These are phyloP conservation scores for Stenocarpella maydis DNA, from an alignment of 2,329 filamentous ascomycete species.

Conservation along the genomic window DNA sequence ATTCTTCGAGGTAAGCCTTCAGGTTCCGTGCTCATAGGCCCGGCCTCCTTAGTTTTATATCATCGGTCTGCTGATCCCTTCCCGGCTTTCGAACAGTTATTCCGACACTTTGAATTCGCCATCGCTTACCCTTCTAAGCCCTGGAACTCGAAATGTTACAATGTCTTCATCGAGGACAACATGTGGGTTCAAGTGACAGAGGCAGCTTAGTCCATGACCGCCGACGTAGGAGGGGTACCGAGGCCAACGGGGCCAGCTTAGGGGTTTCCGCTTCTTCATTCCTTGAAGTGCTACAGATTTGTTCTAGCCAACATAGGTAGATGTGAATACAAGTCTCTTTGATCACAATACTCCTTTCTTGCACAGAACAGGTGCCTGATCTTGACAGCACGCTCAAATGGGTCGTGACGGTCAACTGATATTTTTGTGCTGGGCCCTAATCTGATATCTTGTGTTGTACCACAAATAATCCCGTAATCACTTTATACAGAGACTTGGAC, in stretches of 20 bases:
- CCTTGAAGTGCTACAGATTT: background rate
- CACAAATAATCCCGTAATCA: too few species aligned
- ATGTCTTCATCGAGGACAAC: slow-evolving; percentile 26
- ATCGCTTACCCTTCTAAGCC: slow-evolving; percentile 21
- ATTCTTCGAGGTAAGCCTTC: slow-evolving; percentile 47
- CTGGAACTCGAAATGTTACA: slow-evolving; percentile 19
- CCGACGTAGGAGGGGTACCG: too few species aligned
- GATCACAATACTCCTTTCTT: background rate
- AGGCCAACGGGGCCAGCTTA: background rate
- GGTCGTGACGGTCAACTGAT: background rate
- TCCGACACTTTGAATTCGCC: slow-evolving; percentile 29
- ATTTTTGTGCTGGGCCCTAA: background rate
- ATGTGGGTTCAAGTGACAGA: slow-evolving; percentile 6
- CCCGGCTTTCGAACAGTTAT: background rate
- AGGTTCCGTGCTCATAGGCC: background rate
- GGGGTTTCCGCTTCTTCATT: too few species aligned
- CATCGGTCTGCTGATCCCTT: background rate
- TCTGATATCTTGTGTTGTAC: rapidly evolving
- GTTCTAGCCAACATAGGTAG: too few species aligned
- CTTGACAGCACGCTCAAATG: background rate
- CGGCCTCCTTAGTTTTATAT: too few species aligned
- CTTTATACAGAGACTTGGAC: background rate
- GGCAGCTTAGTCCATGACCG: background rate
- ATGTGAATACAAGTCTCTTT: background rate
- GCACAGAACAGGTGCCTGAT: background rate